Conservation (phyloP, 108 stramenopile species). For the Aurantiochytrium sp. region DNA sequence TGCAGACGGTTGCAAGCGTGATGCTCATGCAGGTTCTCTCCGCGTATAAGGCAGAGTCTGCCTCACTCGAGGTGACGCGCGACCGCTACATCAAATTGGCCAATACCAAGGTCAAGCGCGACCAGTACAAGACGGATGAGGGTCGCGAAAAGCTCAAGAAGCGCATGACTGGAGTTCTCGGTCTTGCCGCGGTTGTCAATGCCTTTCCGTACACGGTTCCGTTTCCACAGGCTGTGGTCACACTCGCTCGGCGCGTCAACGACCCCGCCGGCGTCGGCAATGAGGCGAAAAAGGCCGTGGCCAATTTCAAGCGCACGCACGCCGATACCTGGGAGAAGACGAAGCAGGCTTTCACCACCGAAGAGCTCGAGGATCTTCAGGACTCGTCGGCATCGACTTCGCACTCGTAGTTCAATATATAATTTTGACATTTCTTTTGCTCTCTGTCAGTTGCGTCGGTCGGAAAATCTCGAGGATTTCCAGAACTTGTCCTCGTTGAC, state of each 20-base stretch:
- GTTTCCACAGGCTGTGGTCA: not conserved
- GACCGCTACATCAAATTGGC: not conserved
- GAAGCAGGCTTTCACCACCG: not conserved
- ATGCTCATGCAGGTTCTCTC: not conserved
- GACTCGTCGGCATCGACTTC: not conserved
- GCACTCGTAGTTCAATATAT: not conserved
- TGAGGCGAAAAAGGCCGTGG: not conserved
- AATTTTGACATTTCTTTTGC: no score
- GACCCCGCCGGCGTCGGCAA: not conserved
- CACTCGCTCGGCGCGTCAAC: not conserved
- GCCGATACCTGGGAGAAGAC: not conserved
- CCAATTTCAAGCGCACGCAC: not conserved
- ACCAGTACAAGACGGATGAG: slow-evolving; percentile 12
- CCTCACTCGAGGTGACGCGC: not conserved
- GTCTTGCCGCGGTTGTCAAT: not conserved
- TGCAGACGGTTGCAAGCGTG: not conserved
- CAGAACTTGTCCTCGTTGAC: no score
- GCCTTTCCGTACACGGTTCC: slow-evolving; percentile 15
- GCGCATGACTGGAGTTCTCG: not conserved
- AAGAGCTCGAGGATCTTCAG: slow-evolving; percentile 5
- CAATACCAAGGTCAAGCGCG: not conserved
- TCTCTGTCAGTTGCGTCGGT: no score
- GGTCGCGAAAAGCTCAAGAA: not conserved
- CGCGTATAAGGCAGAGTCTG: not conserved
- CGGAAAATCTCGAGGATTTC: no score